phyloP scores from a whole-genome alignment of 345 rosid species.

The Brassica incana region DNA sequence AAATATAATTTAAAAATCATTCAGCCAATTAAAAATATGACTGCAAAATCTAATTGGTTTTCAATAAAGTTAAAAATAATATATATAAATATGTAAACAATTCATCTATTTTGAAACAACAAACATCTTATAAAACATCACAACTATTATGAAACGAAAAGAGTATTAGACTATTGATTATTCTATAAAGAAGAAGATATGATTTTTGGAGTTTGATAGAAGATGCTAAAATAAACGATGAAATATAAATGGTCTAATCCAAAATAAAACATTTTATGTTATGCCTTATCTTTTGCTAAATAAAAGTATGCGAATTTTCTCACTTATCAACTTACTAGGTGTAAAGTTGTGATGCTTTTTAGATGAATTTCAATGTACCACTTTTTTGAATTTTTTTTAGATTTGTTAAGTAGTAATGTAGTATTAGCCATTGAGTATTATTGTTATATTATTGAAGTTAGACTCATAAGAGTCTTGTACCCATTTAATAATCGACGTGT shows the following conservation, averaged over 20 bases:
- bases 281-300: background rate
- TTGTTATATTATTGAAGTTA: background rate
- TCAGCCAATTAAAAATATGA: too few relatives aligned
- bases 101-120: too few relatives aligned
- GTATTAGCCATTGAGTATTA: background rate
- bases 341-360: constrained; percentile 10
- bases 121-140: too few relatives aligned
- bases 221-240: background rate
- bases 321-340: background rate
- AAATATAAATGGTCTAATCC: background rate
- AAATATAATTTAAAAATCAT: too few relatives aligned
- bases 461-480: background rate
- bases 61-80: too few relatives aligned
- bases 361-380: background rate
- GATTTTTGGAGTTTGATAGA: background rate
- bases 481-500: background rate
- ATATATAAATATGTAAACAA: too few relatives aligned
- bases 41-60: too few relatives aligned
- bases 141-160: too few relatives aligned
- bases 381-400: background rate
- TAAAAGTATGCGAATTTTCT: background rate
- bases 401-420: background rate
- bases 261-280: background rate
- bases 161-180: background rate
- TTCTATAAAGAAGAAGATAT: background rate